phyloP scores from a whole-genome alignment of 2,329 filamentous ascomycete species.

The Nemania sp. region DNA sequence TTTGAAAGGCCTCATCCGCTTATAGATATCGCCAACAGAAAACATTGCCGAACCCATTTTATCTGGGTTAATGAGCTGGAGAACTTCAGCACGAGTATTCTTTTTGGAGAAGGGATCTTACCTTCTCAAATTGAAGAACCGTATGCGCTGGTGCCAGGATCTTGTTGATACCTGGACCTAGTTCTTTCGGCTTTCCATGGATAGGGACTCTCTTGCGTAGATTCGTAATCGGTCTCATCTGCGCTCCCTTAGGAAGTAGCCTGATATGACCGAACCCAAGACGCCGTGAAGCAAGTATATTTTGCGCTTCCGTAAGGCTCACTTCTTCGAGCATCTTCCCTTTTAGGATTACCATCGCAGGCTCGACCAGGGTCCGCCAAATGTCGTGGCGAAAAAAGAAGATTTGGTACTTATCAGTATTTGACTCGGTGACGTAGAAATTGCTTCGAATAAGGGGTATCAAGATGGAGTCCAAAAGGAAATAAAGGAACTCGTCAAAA shows the following conservation, averaged over 20 bases:
- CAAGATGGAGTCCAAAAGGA: constrained; percentile 86
- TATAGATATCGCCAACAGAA: constrained; percentile 80
- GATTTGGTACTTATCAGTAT: constrained; percentile 74
- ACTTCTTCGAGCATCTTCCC: constrained; percentile 79
- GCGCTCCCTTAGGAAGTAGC: constrained; percentile 77
- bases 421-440: constrained; percentile 95
- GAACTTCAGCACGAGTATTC: constrained; percentile 19
- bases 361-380: constrained; percentile 78
- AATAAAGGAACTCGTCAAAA: constrained; percentile 86
- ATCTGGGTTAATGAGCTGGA: constrained; percentile 53
- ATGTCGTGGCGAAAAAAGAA: constrained; percentile 96
- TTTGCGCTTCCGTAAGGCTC: constrained; percentile 57
- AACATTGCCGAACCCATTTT: constrained; percentile 80
- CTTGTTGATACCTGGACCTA: constrained; percentile 51
- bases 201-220: constrained; percentile 67
- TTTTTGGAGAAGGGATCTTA: constrained; percentile 38
- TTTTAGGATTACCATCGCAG: constrained; percentile 71
- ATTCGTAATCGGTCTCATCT: constrained; percentile 86
- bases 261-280: constrained; percentile 81
- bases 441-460: constrained; percentile 85
- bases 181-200: constrained; percentile 45
- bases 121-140: constrained; percentile 79
- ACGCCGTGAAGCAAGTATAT: constrained; percentile 62
- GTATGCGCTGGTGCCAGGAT: constrained; percentile 75
- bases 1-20: constrained; percentile 73